Evolutionary conservation across 192 early-diverging fungal genomes (phyloP).

Genomic region (Coemansia sp.): DNA sequence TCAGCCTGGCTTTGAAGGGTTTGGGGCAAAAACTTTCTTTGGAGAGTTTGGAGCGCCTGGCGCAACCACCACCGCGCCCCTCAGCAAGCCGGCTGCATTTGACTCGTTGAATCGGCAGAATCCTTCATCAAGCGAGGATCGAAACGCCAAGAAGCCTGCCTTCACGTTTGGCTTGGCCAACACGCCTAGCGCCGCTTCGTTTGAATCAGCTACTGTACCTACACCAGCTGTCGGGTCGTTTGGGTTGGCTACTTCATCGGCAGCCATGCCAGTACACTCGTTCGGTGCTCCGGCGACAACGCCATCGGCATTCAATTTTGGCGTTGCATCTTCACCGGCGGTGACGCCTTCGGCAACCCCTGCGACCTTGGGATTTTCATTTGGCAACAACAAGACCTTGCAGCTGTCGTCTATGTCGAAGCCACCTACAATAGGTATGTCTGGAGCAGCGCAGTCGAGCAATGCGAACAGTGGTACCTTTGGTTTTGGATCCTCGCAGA

Average conservation of each 20-base stretch:
- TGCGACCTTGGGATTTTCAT: conserved; percentile 21
- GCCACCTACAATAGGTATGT: background rate
- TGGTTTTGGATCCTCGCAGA: conserved; percentile 20
- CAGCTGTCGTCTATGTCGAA: conserved; percentile 1
- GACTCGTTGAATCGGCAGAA: background rate
- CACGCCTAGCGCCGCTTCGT: conserved; percentile 49
- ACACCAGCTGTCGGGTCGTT: conserved; percentile 41
- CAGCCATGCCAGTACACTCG: conserved; percentile 11
- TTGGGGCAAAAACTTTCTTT: background rate
- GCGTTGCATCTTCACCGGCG: conserved; percentile 25
- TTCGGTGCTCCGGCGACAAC: conserved; percentile 43
- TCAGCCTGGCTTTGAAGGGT: background rate
- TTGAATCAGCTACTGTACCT: conserved; percentile 31
- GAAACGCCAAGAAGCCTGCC: conserved; percentile 23
- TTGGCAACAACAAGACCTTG: conserved; percentile 20
- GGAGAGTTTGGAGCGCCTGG: conserved; percentile 1
- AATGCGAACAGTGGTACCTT: conserved; percentile 15
- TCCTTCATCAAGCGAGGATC: conserved; percentile 2
- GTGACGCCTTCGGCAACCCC: conserved; percentile 23
- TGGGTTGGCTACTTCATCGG: conserved; percentile 6
- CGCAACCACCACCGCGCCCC: background rate
- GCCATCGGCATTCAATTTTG: conserved; percentile 40
- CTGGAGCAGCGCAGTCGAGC: background rate
- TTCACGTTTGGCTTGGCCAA: conserved; percentile 34
- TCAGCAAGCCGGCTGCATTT: conserved; percentile 16